A percentile compares a stretch with the other conserved stretches of the same genome.
These are phyloP conservation scores for Hygrocybe coccinea DNA, from an alignment of 768 basidiomycete genomes.

Conservation along the genomic window DNA sequence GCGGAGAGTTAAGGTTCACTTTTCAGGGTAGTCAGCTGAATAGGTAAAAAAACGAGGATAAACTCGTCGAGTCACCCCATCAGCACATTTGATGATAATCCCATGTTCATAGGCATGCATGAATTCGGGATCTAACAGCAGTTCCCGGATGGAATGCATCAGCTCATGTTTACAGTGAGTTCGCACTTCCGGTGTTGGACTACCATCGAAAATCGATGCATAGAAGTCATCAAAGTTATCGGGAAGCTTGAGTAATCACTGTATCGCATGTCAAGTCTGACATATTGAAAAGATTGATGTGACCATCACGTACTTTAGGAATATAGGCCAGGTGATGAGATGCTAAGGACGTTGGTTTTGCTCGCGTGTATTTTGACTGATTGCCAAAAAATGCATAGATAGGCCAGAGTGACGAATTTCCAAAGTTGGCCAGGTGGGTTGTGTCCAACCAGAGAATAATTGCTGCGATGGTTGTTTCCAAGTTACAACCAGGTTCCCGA, in stretches of 20 bases:
- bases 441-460: slow-evolving; percentile 31
- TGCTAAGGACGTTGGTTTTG: slow-evolving; percentile 25
- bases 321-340: slow-evolving; percentile 43
- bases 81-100: no score
- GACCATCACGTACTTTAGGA: slow-evolving; percentile 29
- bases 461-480: slow-evolving; percentile 18
- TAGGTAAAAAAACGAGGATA: no score
- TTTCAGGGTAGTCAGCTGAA: no score
- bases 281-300: not conserved
- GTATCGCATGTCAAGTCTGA: not conserved
- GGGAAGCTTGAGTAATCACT: no score
- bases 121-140: no score
- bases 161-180: slow-evolving; percentile 8
- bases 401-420: slow-evolving; percentile 31
- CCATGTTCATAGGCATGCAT: no score
- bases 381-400: slow-evolving; percentile 32
- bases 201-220: no score
- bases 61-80: no score
- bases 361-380: slow-evolving; percentile 37
- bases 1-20: no score
- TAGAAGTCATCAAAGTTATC: not conserved
- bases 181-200: no score
- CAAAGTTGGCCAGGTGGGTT: slow-evolving; percentile 32
- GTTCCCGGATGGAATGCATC: not conserved
- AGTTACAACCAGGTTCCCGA: not conserved